Evolutionary conservation across 441 rosid species (phyloP).

Genomic region (Raphanus hybrid): DNA sequence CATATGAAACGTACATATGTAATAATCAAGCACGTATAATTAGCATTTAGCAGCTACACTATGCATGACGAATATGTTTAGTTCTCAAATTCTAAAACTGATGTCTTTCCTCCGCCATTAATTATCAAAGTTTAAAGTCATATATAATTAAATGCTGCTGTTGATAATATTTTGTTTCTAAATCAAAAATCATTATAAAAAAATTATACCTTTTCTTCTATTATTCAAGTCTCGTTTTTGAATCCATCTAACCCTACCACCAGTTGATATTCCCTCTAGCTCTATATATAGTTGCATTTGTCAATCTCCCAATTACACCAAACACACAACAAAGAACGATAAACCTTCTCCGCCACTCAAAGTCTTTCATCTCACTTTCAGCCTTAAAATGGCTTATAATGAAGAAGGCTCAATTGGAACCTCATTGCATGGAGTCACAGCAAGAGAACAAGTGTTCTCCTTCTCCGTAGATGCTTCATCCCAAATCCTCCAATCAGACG

Average conservation of each 20-base stretch:
- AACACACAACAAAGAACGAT: conserved; percentile 21
- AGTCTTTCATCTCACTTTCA: conserved; percentile 11
- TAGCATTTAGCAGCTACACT: not conserved
- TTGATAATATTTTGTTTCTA: not conserved
- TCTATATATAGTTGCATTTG: conserved; percentile 21
- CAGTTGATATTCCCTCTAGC: conserved; percentile 20
- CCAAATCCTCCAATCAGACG: conserved; percentile 46
- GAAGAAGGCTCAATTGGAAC: conserved; percentile 67
- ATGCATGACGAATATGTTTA: conserved; percentile 10
- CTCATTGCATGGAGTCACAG: conserved; percentile 84
- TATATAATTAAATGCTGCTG: not conserved
- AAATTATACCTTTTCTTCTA: not conserved
- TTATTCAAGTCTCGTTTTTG: conserved; percentile 21
- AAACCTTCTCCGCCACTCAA: not conserved
- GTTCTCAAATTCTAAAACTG: not conserved
- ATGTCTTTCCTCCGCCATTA: conserved; percentile 3
- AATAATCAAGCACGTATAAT: too few species aligned
- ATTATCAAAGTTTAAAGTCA: conserved; percentile 1
- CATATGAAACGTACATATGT: not conserved
- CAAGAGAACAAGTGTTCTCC: conserved; percentile 66
- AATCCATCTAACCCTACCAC: conserved; percentile 22
- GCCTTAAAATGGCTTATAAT: conserved; percentile 23
- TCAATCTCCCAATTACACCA: conserved; percentile 27
- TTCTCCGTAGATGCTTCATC: conserved; percentile 53
- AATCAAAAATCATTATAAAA: not conserved